phyloP scores from a whole-genome alignment of 805 yeast genomes.

The Saturnispora serradocipensis region DNA sequence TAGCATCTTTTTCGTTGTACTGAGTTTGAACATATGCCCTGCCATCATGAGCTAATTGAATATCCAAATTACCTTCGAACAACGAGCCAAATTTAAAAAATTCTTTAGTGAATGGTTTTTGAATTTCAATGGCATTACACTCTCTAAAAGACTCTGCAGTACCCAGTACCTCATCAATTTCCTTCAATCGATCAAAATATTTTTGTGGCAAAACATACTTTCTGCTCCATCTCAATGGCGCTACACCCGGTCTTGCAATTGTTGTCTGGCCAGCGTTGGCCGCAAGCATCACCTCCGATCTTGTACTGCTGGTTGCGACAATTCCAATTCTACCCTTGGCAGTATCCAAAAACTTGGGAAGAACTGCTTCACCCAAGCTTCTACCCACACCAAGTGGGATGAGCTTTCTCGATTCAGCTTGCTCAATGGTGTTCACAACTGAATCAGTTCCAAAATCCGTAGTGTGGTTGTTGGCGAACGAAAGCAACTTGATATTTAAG shows the following conservation, averaged over 20 bases:
- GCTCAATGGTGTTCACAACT: constrained; percentile 20
- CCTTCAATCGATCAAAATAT: constrained; percentile 18
- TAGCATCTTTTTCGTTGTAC: constrained; percentile 18
- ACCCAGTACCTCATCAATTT: constrained; percentile 23
- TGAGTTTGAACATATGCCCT: constrained; percentile 21
- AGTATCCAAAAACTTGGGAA: constrained; percentile 21
- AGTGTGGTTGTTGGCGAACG: constrained; percentile 24
- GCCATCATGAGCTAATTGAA: constrained; percentile 16
- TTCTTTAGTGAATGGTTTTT: constrained; percentile 18
- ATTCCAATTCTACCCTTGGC: constrained; percentile 23
- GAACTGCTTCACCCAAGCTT: constrained; percentile 20
- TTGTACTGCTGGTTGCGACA: constrained; percentile 20
- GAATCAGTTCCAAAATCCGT: constrained; percentile 23
- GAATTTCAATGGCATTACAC: constrained; percentile 25
- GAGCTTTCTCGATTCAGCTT: constrained; percentile 19
- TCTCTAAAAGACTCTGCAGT: constrained; percentile 24
- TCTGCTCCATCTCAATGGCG: constrained; percentile 23
- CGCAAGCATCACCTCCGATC: constrained; percentile 23
- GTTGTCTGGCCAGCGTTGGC: constrained; percentile 21
- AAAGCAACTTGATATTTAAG: constrained; percentile 18
- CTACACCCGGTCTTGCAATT: constrained; percentile 22
- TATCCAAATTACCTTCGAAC: constrained; percentile 23
- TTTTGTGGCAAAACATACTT: constrained; percentile 22
- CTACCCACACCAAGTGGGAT: constrained; percentile 22
- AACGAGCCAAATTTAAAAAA: constrained; percentile 22